These are phyloP conservation scores for Lactifluus echinatus DNA, from an alignment of 768 basidiomycete genomes.

Conservation along the genomic window DNA sequence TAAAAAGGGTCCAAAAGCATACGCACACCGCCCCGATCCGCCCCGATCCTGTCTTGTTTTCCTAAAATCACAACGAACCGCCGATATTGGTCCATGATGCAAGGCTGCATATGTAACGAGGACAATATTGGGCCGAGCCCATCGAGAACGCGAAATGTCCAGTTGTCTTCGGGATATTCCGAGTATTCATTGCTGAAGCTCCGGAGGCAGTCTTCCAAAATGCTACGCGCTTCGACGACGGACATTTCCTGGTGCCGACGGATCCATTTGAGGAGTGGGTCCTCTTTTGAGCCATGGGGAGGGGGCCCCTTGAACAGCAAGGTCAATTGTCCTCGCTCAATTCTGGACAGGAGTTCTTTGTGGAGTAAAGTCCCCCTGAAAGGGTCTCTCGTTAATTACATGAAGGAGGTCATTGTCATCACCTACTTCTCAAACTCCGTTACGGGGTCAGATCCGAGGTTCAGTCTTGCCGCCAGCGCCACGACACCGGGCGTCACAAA, in stretches of 20 bases:
- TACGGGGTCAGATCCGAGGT: slow-evolving; percentile 23
- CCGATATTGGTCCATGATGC: slow-evolving; percentile 50
- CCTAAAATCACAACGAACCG: slow-evolving; percentile 53
- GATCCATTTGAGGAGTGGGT: slow-evolving; percentile 6
- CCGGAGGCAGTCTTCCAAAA: slow-evolving; percentile 37
- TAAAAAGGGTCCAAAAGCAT: slow-evolving; percentile 1
- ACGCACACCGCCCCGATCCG: slow-evolving; percentile 42
- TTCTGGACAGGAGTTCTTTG: slow-evolving; percentile 34
- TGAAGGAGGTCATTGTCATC: neutral
- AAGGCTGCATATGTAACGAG: slow-evolving; percentile 53
- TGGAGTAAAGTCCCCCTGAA: slow-evolving; percentile 18
- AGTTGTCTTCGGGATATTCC: slow-evolving; percentile 29
- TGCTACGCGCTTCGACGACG: slow-evolving; percentile 29
- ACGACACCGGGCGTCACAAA: slow-evolving; percentile 60
- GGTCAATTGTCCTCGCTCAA: slow-evolving; percentile 50
- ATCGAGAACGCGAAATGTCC: slow-evolving; percentile 33
- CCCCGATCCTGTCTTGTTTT: slow-evolving; percentile 28
- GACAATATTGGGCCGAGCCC: slow-evolving; percentile 30
- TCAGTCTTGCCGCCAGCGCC: slow-evolving; percentile 42
- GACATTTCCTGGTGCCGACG: slow-evolving; percentile 2
- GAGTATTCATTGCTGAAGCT: slow-evolving; percentile 34
- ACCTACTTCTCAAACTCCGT: slow-evolving; percentile 18
- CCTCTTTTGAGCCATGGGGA: slow-evolving; percentile 21
- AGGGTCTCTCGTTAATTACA: slow-evolving; percentile 5
- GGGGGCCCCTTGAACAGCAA: slow-evolving; percentile 41